Conservation (phyloP, 805 yeast species). For the Metschnikowia proteae region DNA sequence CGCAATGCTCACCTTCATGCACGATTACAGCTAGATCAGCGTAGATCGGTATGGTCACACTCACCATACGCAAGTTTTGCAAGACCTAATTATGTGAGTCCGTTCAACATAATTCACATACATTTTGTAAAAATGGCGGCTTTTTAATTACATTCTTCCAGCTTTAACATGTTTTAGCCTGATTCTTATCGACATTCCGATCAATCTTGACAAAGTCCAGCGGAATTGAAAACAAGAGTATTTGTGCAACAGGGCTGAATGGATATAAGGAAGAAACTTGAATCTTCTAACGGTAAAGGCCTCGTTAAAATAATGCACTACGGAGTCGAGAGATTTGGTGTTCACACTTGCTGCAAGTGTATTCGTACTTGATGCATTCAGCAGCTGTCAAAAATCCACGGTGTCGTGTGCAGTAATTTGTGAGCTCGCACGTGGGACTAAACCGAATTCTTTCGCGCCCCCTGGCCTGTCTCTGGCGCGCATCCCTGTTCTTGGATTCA, state of each 20-base stretch:
- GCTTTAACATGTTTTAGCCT: too few species aligned
- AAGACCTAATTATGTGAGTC: neutral
- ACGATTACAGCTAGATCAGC: neutral
- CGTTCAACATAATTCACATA: neutral
- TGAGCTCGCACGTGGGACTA: conserved; percentile 1
- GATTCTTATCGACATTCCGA: too few species aligned
- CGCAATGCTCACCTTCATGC: neutral
- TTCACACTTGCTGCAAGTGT: too few species aligned
- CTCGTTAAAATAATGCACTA: too few species aligned
- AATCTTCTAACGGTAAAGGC: too few species aligned
- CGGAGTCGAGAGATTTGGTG: too few species aligned
- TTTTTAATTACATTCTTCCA: too few species aligned
- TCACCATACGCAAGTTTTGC: neutral
- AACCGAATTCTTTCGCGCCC: neutral
- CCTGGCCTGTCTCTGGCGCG: conserved; percentile 1
- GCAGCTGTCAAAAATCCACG: neutral
- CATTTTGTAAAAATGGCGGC: too few species aligned
- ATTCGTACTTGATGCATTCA: neutral
- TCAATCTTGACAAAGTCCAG: too few species aligned
- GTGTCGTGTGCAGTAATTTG: neutral
- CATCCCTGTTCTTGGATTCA: conserved; percentile 4
- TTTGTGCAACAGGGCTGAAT: too few species aligned
- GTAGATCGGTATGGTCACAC: neutral
- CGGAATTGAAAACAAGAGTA: too few species aligned
- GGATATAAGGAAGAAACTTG: too few species aligned